Evolutionary conservation across 176 grass and related monocot genomes (phyloP).

Genomic region (Themeda triandra): DNA sequence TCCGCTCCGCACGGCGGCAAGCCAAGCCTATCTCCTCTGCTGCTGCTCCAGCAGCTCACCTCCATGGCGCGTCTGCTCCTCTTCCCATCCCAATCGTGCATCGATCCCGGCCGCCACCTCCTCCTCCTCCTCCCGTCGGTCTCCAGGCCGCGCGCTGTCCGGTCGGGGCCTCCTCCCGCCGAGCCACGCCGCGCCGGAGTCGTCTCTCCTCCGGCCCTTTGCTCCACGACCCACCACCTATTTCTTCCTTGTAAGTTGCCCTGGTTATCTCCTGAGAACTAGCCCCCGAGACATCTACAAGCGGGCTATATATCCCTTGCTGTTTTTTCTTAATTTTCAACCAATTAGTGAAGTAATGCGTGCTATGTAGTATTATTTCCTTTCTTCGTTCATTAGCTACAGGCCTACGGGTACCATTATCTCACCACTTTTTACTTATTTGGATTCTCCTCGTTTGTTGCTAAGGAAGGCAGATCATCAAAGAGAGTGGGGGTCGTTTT

Average conservation of each 20-base stretch:
- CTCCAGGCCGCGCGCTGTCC: background rate
- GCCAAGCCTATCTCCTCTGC: too few species aligned
- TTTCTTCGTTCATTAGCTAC: background rate
- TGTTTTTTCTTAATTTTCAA: background rate
- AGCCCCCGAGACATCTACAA: background rate
- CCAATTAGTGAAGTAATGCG: background rate
- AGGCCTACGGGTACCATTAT: background rate
- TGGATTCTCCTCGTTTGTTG: constrained; percentile 30
- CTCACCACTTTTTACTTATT: background rate
- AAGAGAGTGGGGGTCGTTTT: background rate
- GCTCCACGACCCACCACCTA: background rate
- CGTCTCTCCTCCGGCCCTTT: background rate
- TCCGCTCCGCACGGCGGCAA: too few species aligned
- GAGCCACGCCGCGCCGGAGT: background rate
- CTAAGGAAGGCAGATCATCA: constrained; percentile 36
- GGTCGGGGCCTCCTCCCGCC: background rate
- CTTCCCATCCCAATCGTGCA: background rate
- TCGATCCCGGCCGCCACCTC: background rate
- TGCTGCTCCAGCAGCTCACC: background rate
- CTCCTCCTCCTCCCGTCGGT: background rate
- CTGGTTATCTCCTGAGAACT: background rate
- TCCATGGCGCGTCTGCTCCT: constrained; percentile 1
- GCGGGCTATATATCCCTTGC: background rate
- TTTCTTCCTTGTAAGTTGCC: background rate
- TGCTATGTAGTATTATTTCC: background rate